These are phyloP conservation scores for Syzygium aqueum DNA, from an alignment of 345 rosid genomes.

Conservation along the genomic window DNA sequence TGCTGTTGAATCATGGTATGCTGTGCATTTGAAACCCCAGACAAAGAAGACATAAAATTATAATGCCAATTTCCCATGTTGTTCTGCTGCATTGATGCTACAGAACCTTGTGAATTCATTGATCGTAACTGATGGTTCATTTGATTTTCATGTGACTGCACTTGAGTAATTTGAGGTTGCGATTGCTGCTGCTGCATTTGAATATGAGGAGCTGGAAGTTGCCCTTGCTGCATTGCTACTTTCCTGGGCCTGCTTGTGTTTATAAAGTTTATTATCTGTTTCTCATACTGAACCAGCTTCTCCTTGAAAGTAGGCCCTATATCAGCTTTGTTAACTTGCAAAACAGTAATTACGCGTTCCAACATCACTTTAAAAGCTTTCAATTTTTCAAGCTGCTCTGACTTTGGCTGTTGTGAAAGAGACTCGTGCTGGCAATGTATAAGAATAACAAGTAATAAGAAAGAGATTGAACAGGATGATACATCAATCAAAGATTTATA, in stretches of 20 bases:
- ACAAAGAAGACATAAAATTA: constrained; percentile 51
- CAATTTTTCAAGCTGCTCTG: constrained; percentile 69
- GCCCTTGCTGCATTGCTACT: constrained; percentile 52
- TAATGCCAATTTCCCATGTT: constrained; percentile 57
- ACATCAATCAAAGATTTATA: background rate
- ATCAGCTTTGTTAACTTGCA: constrained; percentile 45
- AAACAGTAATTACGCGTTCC: constrained; percentile 50
- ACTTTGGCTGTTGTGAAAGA: constrained; percentile 56
- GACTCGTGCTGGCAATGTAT: constrained; percentile 42
- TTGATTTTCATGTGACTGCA: constrained; percentile 60
- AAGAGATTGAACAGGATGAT: background rate
- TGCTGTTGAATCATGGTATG: constrained; percentile 35
- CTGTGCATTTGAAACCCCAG: constrained; percentile 57
- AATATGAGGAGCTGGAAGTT: constrained; percentile 51
- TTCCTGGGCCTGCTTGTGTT: constrained; percentile 50
- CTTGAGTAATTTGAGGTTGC: constrained; percentile 38
- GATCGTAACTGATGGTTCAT: constrained; percentile 62
- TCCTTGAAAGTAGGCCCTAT: constrained; percentile 46
- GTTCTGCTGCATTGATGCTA: constrained; percentile 50
- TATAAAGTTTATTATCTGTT: constrained; percentile 53
- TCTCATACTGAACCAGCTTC: constrained; percentile 62
- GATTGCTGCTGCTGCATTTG: constrained; percentile 37
- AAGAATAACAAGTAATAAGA: background rate
- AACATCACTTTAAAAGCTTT: constrained; percentile 48
- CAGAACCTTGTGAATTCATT: constrained; percentile 51